Percentiles rank a stretch among this genome's conserved stretches.
Evolutionary conservation across 2,329 filamentous ascomycete genomes (phyloP).

Genomic region (Pseudogymnoascus sp.): DNA sequence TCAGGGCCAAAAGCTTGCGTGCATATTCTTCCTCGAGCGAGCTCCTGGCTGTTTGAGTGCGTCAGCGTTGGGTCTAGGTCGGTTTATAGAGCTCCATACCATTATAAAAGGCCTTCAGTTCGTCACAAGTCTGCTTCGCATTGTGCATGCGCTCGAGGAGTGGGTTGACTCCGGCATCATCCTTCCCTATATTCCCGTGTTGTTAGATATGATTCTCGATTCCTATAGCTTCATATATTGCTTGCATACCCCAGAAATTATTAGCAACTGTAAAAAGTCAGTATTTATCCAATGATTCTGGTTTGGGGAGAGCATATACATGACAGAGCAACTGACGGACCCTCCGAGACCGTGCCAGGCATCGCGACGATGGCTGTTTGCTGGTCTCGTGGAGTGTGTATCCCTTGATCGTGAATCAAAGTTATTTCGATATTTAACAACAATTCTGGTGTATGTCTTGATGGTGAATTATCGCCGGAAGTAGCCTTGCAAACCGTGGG

Average conservation of each 20-base stretch:
- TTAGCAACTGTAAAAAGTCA: conserved; percentile 69
- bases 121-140: conserved; percentile 90
- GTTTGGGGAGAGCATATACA: conserved; percentile 17
- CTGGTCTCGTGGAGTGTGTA: neutral
- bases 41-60: conserved; percentile 57
- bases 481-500: neutral
- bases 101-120: conserved; percentile 83
- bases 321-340: conserved; percentile 31
- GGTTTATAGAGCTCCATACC: conserved; percentile 41
- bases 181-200: conserved; percentile 51
- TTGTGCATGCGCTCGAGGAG: conserved; percentile 90
- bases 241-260: conserved; percentile 74
- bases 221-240: neutral
- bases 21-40: conserved; percentile 96
- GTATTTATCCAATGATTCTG: conserved; percentile 19
- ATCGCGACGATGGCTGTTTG: conserved; percentile 16
- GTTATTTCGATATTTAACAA: neutral
- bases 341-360: conserved; percentile 28
- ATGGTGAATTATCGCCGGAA: neutral
- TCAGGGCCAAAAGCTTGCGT: conserved; percentile 76
- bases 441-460: neutral
- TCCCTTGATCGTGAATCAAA: neutral
- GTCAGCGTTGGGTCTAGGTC: conserved; percentile 11
- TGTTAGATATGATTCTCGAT: neutral
- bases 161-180: conserved; percentile 89